Evolutionary conservation across 768 basidiomycete species (phyloP), one percentile per base, ranked within the genome.

Genomic region (Paxillus rubicundulus): DNA sequence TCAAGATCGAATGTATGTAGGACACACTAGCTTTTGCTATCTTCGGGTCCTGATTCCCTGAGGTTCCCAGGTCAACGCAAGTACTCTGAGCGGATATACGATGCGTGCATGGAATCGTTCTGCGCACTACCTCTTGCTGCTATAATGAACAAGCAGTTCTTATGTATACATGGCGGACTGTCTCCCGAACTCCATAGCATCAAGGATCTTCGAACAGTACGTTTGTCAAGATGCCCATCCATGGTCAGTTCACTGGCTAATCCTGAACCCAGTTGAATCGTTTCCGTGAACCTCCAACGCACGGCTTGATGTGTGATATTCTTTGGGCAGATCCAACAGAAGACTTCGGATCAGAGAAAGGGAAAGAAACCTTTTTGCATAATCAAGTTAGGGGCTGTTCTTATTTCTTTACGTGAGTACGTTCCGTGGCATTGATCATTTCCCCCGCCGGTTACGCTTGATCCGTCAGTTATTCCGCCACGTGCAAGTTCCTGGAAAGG

Each of bases 401-500:
- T 16, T 88, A 81, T 69, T 87, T 87, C 76, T 88, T 85, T 77
- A 86, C 85, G 82, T 84, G 54, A 55, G 82, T 53, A 30, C 36
- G 9, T 18, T 40, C 13, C 39, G 32, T 43, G 9, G 20, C 18
- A 32, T 27, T 3, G 20, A 38, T 14, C 20, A n/a, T 8, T 20
- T 32, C 33, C 18, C 10, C 2, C 28, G 7, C 45, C 38, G 50
- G 45, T 49, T 20, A 32, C 47, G 42, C 47, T 38, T 5, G 43
- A 46, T 52, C 50, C 39, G 40, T 12, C 59, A 84, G 84, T 8
- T 98, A 93, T 64, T 81, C 85, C 20, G 96, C 96, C 5, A 92
- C 92, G 5, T 94, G 92, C 68, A 81, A 88, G 56, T 99, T 99
- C 78, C 78, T 99, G 16, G 92, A 96, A 64, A 80, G 92, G 41